Evolutionary conservation across 2,329 filamentous ascomycete species (phyloP).

Genomic region (Lecanicillium sp.): DNA sequence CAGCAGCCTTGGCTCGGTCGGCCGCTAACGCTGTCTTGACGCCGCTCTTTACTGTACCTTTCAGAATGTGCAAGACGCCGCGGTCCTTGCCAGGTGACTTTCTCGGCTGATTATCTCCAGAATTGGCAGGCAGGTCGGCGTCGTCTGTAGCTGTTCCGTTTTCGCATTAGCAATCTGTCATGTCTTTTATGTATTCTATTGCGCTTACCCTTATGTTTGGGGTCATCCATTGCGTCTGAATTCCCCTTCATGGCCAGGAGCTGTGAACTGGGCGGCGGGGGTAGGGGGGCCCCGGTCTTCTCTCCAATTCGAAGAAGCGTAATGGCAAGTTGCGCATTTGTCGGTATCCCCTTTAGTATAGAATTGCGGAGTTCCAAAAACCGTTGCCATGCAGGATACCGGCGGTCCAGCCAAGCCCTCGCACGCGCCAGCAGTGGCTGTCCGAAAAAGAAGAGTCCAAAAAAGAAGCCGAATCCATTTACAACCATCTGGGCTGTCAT

Average conservation of each 20-base stretch:
- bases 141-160: too few relatives aligned
- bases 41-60: conserved; percentile 61
- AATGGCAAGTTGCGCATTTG: conserved; percentile 76
- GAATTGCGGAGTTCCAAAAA: conserved; percentile 69
- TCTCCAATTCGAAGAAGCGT: conserved; percentile 79
- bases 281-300: conserved; percentile 71
- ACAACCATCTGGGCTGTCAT: conserved; percentile 41
- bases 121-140: too few relatives aligned
- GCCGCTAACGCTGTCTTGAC: conserved; percentile 67
- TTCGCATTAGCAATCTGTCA: too few relatives aligned
- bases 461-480: conserved; percentile 59
- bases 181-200: too few relatives aligned
- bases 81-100: not conserved
- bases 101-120: not conserved
- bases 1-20: conserved; percentile 64
- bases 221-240: too few relatives aligned
- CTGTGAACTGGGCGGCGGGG: conserved; percentile 55
- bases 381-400: conserved; percentile 67
- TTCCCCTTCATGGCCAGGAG: too few relatives aligned
- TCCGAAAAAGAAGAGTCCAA: conserved; percentile 75
- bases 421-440: conserved; percentile 63
- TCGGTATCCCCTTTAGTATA: conserved; percentile 74
- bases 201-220: too few relatives aligned
- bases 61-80: conserved; percentile 46
- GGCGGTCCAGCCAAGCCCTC: conserved; percentile 52